These are phyloP conservation scores for Peniophora sp. DNA, from an alignment of 1,284 basidiomycete species.

Conservation along the genomic window DNA sequence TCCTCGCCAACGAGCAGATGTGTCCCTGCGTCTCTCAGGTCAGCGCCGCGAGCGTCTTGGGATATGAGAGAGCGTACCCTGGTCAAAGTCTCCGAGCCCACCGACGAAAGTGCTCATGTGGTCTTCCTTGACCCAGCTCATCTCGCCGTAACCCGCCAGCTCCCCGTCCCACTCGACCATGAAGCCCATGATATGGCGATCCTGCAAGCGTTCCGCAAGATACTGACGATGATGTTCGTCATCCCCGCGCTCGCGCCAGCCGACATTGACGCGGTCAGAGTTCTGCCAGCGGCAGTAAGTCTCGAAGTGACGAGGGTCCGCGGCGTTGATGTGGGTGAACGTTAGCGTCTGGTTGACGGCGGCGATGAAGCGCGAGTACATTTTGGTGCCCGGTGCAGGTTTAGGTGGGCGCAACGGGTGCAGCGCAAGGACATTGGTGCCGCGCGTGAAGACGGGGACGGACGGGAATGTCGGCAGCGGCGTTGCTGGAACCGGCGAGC, in stretches of 20 bases:
- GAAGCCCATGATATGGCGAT: conserved; percentile 36
- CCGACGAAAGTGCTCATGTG: conserved; percentile 10
- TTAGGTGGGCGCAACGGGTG: conserved; percentile 52
- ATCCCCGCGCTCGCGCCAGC: conserved; percentile 16
- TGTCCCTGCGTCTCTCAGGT: conserved; percentile 43
- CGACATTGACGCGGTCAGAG: conserved; percentile 36
- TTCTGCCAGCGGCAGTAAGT: conserved; percentile 49
- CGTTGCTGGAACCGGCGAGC: conserved; percentile 15
- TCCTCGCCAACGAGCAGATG: conserved; percentile 44
- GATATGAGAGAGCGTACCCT: not conserved
- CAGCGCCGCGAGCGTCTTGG: conserved; percentile 16
- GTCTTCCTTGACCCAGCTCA: conserved; percentile 41
- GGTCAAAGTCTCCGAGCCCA: conserved; percentile 8
- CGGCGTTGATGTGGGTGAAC: conserved; percentile 35
- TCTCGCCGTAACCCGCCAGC: conserved; percentile 45
- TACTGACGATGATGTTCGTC: conserved; percentile 41
- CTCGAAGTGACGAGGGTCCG: conserved; percentile 31
- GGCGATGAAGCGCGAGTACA: conserved; percentile 43
- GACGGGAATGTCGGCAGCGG: conserved; percentile 28
- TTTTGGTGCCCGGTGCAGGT: conserved; percentile 32
- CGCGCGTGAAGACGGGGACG: conserved; percentile 38
- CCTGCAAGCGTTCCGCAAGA: conserved; percentile 27
- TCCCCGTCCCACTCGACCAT: conserved; percentile 48
- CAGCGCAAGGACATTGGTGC: conserved; percentile 35
- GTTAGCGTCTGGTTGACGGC: conserved; percentile 34